Percentiles rank a stretch among this genome's conserved stretches.
These are phyloP conservation scores for Saccharomycopsis javanensis DNA, from an alignment of 805 yeast genomes.

Conservation along the genomic window DNA sequence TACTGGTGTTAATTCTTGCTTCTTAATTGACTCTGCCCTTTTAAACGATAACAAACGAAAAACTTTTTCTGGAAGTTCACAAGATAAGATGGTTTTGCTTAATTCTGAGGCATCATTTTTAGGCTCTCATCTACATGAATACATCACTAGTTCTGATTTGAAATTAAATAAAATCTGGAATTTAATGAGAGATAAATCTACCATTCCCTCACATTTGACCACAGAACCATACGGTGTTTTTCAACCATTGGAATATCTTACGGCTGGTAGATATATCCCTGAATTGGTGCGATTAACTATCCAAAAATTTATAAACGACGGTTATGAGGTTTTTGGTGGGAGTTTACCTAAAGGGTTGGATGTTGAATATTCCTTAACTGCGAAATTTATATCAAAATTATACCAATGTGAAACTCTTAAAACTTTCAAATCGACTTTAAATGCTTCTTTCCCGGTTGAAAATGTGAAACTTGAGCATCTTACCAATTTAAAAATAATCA, in stretches of 20 bases:
- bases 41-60: too few relatives aligned
- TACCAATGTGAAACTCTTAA: too few relatives aligned
- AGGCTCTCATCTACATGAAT: slow-evolving; percentile 7
- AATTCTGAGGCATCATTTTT: slow-evolving; percentile 18
- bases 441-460: too few relatives aligned
- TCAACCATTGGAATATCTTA: slow-evolving; percentile 16
- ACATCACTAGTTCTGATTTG: slow-evolving; percentile 5
- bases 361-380: too few relatives aligned
- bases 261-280: slow-evolving; percentile 17
- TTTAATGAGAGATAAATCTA: not conserved
- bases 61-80: too few relatives aligned
- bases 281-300: slow-evolving; percentile 13
- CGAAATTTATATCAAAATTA: too few relatives aligned
- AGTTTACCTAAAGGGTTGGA: too few relatives aligned
- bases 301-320: not conserved
- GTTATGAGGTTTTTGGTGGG: not conserved
- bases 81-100: slow-evolving; percentile 3
- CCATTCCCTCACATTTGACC: too few relatives aligned
- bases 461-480: too few relatives aligned
- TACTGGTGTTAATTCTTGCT: slow-evolving; percentile 16
- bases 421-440: too few relatives aligned
- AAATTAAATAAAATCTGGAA: not conserved
- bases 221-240: too few relatives aligned
- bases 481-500: too few relatives aligned
- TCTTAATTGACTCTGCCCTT: not conserved